Base-by-base conservation (phyloP, 208 protist species). In the Paratrypanosoma confusum region DNA sequence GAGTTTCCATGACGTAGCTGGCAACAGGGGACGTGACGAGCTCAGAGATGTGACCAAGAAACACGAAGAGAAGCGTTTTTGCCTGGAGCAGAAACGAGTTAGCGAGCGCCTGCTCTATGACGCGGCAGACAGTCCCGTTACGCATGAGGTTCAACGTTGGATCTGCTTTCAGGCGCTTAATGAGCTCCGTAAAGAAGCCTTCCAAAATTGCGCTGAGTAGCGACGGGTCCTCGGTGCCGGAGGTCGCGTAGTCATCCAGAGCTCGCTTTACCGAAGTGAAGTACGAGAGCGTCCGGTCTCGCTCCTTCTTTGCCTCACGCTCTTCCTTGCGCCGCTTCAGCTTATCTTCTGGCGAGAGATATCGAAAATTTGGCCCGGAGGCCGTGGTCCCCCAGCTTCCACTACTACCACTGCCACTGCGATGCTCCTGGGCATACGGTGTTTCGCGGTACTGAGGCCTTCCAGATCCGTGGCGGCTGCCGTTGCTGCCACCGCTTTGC, bases 161-260 rank as follows among this genome's bases (percentile, higher is more conserved):
- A 55, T 93, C 84, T 0, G 64, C 71, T 22, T 65, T 61, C 2
- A 93, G 68, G 39, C 85, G 57, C 60, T 84, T 90, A 32, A 90
- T 61, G 23, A 93, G 62, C 47, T 93, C 80, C 1, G 73, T 69
- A 59, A 93, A 90, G 53, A 93, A 88, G 31, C 84, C 78, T 39
- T 93, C 84, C 5, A 93, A 71, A 27, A 89, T 71, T 41, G 62
- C 55, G 39, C 65, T 64, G 21, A 88, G 45, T 17, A 57, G 58
- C 8, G 39, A 59, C 3, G 71, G 48, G 47, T 88, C 79, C 14
- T 63, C 71, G 51, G 45, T 50, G 13, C 36, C 49, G 34, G 65
- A 63, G 39, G 56, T 58, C n/a, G 59, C 38, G 24, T 74, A 64
- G 33, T 85, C 76, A 5, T 77, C 71, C 13, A 93, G 49, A 1